phyloP scores from a whole-genome alignment of 768 basidiomycete species.

The Tricholoma hemisulphureum region DNA sequence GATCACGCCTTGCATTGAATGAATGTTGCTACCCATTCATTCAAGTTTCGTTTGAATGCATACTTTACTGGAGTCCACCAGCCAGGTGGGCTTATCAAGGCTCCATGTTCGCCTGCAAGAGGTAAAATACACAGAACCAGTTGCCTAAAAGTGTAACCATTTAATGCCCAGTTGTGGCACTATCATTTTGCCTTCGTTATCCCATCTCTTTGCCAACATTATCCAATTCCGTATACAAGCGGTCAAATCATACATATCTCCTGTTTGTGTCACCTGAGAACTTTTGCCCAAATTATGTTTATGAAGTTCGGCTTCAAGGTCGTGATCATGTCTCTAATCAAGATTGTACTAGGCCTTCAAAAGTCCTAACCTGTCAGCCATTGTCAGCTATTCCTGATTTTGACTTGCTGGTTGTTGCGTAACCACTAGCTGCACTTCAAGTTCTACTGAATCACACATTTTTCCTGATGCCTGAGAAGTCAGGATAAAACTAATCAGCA shows the following conservation, averaged over 20 bases:
- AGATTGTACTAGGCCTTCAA: too few species aligned
- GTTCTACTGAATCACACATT: too few species aligned
- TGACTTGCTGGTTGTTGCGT: too few species aligned
- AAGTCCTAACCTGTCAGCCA: too few species aligned
- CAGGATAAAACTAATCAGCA: too few species aligned
- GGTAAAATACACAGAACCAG: not conserved
- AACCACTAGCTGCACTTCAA: too few species aligned
- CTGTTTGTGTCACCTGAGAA: not conserved
- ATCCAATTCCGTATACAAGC: not conserved
- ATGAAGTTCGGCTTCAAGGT: too few species aligned
- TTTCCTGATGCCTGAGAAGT: too few species aligned
- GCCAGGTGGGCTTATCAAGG: not conserved
- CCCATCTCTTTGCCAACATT: not conserved
- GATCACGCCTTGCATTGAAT: slow-evolving; percentile 9
- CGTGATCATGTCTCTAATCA: too few species aligned
- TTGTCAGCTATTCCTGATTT: too few species aligned
- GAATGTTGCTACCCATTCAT: slow-evolving; percentile 1
- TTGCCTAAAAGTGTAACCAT: not conserved
- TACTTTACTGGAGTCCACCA: slow-evolving; percentile 2
- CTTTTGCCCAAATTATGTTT: too few species aligned
- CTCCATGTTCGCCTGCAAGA: not conserved
- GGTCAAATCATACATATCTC: not conserved
- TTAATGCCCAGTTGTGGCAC: not conserved
- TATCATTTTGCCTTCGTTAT: not conserved
- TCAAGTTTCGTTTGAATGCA: slow-evolving; percentile 1